Base-by-base conservation (phyloP, 202 grass and related monocot species). In the Schoenoplectus triqueter region DNA sequence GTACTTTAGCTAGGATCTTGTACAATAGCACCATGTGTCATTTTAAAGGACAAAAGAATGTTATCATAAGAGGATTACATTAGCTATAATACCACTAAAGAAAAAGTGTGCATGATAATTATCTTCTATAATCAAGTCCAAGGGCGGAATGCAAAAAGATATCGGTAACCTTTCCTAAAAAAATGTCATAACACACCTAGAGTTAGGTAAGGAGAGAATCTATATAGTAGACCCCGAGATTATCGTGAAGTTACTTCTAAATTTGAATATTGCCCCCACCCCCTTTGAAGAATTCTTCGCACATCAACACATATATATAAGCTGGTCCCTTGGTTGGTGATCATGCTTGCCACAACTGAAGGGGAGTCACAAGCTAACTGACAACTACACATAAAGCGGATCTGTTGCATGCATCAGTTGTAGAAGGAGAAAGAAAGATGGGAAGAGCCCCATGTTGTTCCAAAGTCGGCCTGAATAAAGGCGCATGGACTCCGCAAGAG, bases 381-480 rank as follows among this genome's bases (percentile, higher is more conserved):
- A 76, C 20, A 76, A 56, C 10, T 76, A 55, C 10, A 56, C 7
- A 56, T 14, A 31, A 31, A 31, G 31, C 31, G 31, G 31, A 31
- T 31, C 31, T 31, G 31, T 31, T 31, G 9, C 21, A 68, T 66
- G 80, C 68, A 21, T 40, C 48, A 54, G 80, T 40, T 40, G 64
- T 83, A 70, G 45, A 73, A 11, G 7, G 31, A 31, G 31, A 31
- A 31, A 31, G 31, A 31, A 31, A 71, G 46, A 95, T 95, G 93
- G 93, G 93, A 80, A 60, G 93, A 89, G 93, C 93, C 47, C 93
- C 93, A 80, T 95, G 93, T 85, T 95, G 93, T 86, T 87, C 90
- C 63, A 95, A 93, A 84, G 93, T 93, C 8, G 93, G 93, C 15
- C 69, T 95, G 52, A 95, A 95, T 82, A 88, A 85, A 87, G 93